These are phyloP conservation scores for Sporothrix mexicana DNA, from an alignment of 2,329 filamentous ascomycete genomes.

Conservation along the genomic window DNA sequence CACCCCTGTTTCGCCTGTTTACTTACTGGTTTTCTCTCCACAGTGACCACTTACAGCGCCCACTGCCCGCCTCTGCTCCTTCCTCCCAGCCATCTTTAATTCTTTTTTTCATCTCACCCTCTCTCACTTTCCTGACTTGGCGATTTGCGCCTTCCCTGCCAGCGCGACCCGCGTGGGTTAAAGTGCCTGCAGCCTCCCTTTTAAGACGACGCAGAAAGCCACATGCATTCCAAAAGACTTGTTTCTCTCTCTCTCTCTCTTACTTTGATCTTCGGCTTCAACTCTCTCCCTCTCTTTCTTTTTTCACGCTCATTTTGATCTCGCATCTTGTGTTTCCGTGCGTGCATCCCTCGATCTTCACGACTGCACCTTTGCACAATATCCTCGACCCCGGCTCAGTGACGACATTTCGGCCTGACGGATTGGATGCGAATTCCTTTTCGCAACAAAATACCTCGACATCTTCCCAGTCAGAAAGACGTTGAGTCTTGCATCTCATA, in stretches of 20 bases:
- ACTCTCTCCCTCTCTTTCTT: conserved; percentile 1
- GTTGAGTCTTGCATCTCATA: conserved; percentile 1
- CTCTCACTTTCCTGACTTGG: conserved; percentile 16
- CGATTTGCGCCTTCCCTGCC: conserved; percentile 27
- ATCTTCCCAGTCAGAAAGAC: neutral
- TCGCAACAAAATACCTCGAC: conserved; percentile 16
- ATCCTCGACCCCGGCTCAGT: neutral
- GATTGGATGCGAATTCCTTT: neutral
- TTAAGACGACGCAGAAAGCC: conserved; percentile 30
- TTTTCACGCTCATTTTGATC: neutral
- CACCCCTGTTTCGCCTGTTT: conserved; percentile 15
- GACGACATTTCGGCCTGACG: conserved; percentile 31
- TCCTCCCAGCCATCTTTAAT: conserved; percentile 31
- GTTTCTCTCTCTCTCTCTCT: conserved; percentile 17
- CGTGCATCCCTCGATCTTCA: neutral
- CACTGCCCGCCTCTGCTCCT: conserved; percentile 19
- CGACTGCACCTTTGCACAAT: neutral
- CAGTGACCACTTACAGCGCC: conserved; percentile 16
- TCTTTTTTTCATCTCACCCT: conserved; percentile 4
- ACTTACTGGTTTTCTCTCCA: conserved; percentile 19
- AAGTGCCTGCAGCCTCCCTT: conserved; percentile 29
- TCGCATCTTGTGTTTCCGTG: conserved; percentile 20
- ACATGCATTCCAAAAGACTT: conserved; percentile 21
- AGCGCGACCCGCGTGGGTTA: conserved; percentile 22
- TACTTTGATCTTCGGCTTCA: conserved; percentile 14